Base-by-base conservation (phyloP, 2,329 filamentous ascomycete species). In the Ascochyta fabae region DNA sequence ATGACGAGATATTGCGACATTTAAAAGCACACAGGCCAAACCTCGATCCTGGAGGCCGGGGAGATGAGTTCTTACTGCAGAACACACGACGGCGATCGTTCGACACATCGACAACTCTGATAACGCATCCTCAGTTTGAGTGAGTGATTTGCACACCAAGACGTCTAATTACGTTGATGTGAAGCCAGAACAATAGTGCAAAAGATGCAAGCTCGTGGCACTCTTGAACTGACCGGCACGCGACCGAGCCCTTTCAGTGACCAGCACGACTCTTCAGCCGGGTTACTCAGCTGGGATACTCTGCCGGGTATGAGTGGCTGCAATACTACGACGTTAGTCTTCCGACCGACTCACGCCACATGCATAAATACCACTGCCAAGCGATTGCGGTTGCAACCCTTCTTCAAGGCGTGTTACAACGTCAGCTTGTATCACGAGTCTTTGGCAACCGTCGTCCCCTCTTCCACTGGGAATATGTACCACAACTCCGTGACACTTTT, bases 321-420 rank as follows among this genome's bases (percentile, higher is more conserved):
- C 6, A n/a, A 19, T 42, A 15, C 31, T 27, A 40, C 22, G 15
- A 24, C 19, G 43, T n/a, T 24, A 36, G 27, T 26, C 24, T n/a
- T 29, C 16, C 33, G 19, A 39, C 50, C 24, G 26, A 24, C 24
- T 19, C 33, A 38, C 31, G 43, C 44, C 44, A 42, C 33, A n/a
- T 35, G 29, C 27, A 16, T 38, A 29, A 5, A 19, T 19, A 19
- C 31, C 24, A 31, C 26, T 16, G 51, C 39, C 51, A 48, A 44
- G 40, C 26, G 16, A 16, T 19, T 43, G n/a, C 24, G 2, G 15
- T 16, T 38, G 38, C 24, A 42, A 33, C 29, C 6, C 24, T 36
- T 26, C 24, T 10, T 29, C 6, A 41, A 49, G 41, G 52, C 35
- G 40, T 44, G 35, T 49, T 45, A 49, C 52, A 55, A 41, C 29